phyloP scores from a whole-genome alignment of 148 eudicot genomes.

The Beta vulgaris region DNA sequence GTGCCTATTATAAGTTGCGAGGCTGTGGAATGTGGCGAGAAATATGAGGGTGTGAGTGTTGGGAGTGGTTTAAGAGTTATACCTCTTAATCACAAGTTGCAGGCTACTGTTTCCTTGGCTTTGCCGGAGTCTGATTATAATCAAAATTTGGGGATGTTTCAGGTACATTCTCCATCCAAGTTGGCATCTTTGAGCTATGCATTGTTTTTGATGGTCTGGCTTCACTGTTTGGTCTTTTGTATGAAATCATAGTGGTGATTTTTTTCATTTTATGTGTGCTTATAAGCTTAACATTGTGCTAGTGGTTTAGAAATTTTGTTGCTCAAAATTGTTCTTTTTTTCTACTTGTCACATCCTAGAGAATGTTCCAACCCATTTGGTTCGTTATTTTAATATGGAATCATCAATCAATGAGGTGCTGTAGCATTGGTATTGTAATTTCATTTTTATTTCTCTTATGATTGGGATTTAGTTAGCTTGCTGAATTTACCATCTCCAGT shows the following conservation, averaged over 20 bases:
- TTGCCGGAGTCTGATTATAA: conserved; percentile 91
- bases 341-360: no score
- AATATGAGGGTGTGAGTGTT: conserved; percentile 26
- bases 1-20: conserved; percentile 48
- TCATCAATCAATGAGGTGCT: no score
- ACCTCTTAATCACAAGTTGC: conserved; percentile 62
- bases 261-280: not conserved
- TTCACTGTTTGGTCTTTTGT: not conserved
- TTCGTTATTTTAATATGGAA: no score
- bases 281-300: no score
- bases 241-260: not conserved
- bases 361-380: no score
- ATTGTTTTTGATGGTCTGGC: not conserved
- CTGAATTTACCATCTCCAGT: no score
- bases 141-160: conserved; percentile 80
- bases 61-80: conserved; percentile 39
- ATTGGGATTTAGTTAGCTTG: no score
- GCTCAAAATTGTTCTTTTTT: no score
- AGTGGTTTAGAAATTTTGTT: no score
- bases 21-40: conserved; percentile 28
- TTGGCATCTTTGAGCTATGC: not conserved
- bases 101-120: conserved; percentile 55
- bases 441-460: no score
- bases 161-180: conserved; percentile 45
- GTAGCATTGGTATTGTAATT: no score